A percentile compares a stretch with the other conserved stretches of the same genome.
Evolutionary conservation across 2,329 filamentous ascomycete species (phyloP).

Genomic region (Gyromitra esculenta): DNA sequence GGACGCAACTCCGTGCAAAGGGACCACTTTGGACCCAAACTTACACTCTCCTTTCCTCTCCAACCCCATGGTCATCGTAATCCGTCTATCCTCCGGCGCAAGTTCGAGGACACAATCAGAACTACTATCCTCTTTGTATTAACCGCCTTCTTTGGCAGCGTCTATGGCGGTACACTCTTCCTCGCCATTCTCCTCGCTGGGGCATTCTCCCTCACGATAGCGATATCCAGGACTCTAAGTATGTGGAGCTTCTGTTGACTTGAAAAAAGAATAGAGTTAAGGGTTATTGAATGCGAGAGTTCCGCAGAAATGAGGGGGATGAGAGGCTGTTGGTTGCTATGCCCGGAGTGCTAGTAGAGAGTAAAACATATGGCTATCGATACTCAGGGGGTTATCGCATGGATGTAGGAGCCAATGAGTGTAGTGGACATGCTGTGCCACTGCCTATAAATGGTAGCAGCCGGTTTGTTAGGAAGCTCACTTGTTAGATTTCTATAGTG

Average conservation of each 20-base stretch:
- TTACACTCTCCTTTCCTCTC: neutral
- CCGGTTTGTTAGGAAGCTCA: neutral
- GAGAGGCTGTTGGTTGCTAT: neutral
- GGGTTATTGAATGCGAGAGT: constrained; percentile 9
- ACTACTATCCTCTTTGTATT: neutral
- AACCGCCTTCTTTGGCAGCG: constrained; percentile 7
- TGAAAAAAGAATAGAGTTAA: neutral
- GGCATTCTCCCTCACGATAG: neutral
- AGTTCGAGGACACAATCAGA: neutral
- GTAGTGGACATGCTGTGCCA: neutral
- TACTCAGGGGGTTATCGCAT: constrained; percentile 14
- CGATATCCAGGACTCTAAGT: neutral
- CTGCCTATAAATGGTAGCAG: neutral
- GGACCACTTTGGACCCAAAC: neutral
- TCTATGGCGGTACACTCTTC: neutral
- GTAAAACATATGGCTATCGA: neutral
- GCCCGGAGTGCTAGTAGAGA: constrained; percentile 8
- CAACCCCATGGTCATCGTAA: constrained; percentile 12
- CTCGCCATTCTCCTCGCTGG: neutral
- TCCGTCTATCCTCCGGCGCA: neutral
- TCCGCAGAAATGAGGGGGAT: constrained; percentile 6
- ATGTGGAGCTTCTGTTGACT: neutral
- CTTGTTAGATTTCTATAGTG: neutral
- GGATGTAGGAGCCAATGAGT: neutral
- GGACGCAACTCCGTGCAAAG: neutral